phyloP scores from a whole-genome alignment of 2,329 filamentous ascomycete species.

The Cercospora brassicicola region DNA sequence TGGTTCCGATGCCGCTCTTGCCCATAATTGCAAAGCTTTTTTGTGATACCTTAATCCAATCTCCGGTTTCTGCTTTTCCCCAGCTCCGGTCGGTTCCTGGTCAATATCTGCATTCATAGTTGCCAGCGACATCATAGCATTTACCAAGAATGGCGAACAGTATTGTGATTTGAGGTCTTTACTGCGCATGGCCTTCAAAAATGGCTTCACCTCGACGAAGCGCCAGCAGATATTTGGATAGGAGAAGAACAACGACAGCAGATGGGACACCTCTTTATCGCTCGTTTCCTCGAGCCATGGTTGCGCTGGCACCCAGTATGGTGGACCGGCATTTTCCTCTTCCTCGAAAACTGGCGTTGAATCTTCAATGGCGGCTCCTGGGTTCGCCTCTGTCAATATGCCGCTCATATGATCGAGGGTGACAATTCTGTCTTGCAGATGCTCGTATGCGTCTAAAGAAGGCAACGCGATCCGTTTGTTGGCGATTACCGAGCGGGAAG shows the following conservation, averaged over 20 bases:
- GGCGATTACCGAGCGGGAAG: neutral
- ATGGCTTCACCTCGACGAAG: conserved; percentile 3
- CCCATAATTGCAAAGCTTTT: conserved; percentile 6
- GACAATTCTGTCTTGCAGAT: conserved; percentile 7
- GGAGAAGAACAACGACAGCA: conserved; percentile 6
- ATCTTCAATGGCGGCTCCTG: neutral
- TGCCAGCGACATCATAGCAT: conserved; percentile 11
- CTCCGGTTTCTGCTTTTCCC: neutral
- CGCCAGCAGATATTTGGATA: conserved; percentile 10
- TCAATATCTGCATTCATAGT: conserved; percentile 3
- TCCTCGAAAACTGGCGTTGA: neutral
- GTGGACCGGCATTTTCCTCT: neutral
- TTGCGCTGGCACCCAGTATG: conserved; percentile 4
- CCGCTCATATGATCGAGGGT: conserved; percentile 2
- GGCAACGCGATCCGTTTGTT: conserved; percentile 4
- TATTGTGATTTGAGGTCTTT: neutral
- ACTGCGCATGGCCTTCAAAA: conserved; percentile 9
- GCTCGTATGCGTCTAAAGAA: neutral
- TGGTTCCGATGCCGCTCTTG: neutral
- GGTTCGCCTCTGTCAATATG: neutral
- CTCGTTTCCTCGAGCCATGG: conserved; percentile 6
- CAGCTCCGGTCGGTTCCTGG: neutral
- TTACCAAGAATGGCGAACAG: conserved; percentile 10
- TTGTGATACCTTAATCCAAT: conserved; percentile 2
- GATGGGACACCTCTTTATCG: conserved; percentile 4